Conservation (phyloP, 2,329 filamentous ascomycete genomes). For the Teratosphaeria viscida region DNA sequence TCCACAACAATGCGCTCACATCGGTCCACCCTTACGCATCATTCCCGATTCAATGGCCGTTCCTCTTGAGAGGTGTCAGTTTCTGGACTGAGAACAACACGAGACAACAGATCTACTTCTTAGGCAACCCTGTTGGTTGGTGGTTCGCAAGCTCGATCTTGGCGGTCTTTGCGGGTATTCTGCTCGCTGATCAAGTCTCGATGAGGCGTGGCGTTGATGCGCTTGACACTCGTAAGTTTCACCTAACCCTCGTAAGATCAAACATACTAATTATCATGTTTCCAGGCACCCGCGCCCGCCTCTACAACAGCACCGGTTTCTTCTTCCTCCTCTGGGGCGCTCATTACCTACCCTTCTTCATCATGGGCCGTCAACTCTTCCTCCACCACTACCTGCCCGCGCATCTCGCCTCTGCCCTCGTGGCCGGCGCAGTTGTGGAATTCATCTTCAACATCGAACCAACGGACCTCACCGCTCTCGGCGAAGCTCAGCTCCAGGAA, state of each 20-base stretch:
- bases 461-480: constrained; percentile 45
- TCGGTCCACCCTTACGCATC: constrained; percentile 95
- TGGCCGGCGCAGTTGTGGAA: constrained; percentile 83
- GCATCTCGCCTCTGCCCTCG: constrained; percentile 79
- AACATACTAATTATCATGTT: background rate
- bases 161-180: constrained; percentile 84
- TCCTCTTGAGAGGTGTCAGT: constrained; percentile 90
- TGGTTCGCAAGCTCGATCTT: constrained; percentile 89
- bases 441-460: constrained; percentile 93
- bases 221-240: constrained; percentile 74
- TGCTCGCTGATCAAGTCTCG: constrained; percentile 87
- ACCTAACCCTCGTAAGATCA: background rate
- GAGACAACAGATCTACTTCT: constrained; percentile 93
- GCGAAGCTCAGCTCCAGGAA: constrained; percentile 28
- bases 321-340: constrained; percentile 98
- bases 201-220: constrained; percentile 88
- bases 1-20: constrained; percentile 96
- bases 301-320: constrained; percentile 98
- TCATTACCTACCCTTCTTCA: constrained; percentile 93
- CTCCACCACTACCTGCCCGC: constrained; percentile 94
- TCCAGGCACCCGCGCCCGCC: constrained; percentile 72
- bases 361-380: constrained; percentile 98
- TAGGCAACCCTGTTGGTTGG: constrained; percentile 94
- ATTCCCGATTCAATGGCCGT: constrained; percentile 94
- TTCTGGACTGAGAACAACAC: constrained; percentile 99